Evolutionary conservation across 495 filamentous ascomycete genomes (phyloP).

Genomic region (Trichoderma orchidacearum): DNA sequence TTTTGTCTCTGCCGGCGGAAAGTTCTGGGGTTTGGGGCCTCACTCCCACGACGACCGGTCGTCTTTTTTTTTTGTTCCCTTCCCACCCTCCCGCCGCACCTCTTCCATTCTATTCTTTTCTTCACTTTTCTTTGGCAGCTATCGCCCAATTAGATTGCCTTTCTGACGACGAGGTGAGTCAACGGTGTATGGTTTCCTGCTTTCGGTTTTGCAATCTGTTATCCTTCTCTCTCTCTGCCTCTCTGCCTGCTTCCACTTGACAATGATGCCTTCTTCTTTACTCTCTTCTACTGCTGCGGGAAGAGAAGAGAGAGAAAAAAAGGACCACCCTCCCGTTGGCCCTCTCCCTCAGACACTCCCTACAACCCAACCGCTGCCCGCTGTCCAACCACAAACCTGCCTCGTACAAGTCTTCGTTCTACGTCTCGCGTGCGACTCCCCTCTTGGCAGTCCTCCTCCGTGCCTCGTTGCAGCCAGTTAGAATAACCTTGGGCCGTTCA

Average conservation of each 20-base stretch:
- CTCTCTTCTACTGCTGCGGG: neutral
- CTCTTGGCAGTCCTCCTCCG: neutral
- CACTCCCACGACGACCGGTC: neutral
- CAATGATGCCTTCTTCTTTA: neutral
- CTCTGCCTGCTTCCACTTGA: neutral
- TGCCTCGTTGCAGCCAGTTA: neutral
- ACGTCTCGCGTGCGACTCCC: neutral
- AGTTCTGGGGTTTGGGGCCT: neutral
- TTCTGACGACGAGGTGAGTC: neutral
- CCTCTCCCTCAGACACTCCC: neutral
- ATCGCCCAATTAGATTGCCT: neutral
- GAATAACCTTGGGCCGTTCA: neutral
- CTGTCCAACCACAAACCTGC: neutral
- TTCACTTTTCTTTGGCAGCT: neutral
- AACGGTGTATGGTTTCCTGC: neutral
- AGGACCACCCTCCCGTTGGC: neutral
- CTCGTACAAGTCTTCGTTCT: constrained; percentile 1
- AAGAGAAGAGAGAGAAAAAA: neutral
- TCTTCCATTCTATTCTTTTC: neutral
- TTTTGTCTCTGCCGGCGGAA: neutral
- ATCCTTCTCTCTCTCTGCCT: neutral
- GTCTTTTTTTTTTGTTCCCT: neutral
- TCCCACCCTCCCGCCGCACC: neutral
- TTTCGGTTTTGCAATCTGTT: neutral
- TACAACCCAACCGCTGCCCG: neutral